Evolutionary conservation across 495 filamentous ascomycete genomes (phyloP).

Genomic region (Parmelia sp.): DNA sequence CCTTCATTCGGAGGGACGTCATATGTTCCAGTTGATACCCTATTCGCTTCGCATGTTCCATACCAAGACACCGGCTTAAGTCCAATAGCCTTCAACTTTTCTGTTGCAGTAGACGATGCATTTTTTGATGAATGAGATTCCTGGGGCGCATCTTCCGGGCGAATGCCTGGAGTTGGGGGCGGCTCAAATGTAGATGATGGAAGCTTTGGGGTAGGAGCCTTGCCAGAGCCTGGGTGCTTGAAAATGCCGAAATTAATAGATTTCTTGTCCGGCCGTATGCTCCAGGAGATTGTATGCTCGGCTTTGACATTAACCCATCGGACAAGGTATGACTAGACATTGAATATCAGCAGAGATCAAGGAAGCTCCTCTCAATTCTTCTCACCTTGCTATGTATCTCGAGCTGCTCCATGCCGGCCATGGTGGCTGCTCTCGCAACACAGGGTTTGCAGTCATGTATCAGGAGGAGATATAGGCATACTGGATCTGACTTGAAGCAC

Average conservation of each 20-base stretch:
- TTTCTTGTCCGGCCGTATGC: constrained; percentile 89
- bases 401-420: constrained; percentile 94
- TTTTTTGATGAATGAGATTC: constrained; percentile 43
- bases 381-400: constrained; percentile 93
- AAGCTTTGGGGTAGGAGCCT: constrained; percentile 42
- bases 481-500: background rate
- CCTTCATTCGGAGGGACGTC: constrained; percentile 65
- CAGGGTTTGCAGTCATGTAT: background rate
- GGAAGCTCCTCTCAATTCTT: constrained; percentile 23
- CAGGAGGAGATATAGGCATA: background rate
- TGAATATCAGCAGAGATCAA: background rate
- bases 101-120: constrained; percentile 57
- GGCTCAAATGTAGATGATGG: constrained; percentile 45
- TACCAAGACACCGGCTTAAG: constrained; percentile 82
- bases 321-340: constrained; percentile 80
- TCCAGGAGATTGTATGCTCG: constrained; percentile 93
- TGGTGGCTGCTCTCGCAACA: constrained; percentile 31
- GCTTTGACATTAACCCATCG: constrained; percentile 91
- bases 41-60: constrained; percentile 93
- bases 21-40: constrained; percentile 85
- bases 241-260: constrained; percentile 97
- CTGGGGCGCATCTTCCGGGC: constrained; percentile 37
- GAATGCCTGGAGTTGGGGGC: constrained; percentile 33
- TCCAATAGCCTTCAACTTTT: constrained; percentile 78
- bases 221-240: constrained; percentile 78